Conservation (phyloP, 192 early-diverging fungal species). For the Linnemannia schmuckeri region DNA sequence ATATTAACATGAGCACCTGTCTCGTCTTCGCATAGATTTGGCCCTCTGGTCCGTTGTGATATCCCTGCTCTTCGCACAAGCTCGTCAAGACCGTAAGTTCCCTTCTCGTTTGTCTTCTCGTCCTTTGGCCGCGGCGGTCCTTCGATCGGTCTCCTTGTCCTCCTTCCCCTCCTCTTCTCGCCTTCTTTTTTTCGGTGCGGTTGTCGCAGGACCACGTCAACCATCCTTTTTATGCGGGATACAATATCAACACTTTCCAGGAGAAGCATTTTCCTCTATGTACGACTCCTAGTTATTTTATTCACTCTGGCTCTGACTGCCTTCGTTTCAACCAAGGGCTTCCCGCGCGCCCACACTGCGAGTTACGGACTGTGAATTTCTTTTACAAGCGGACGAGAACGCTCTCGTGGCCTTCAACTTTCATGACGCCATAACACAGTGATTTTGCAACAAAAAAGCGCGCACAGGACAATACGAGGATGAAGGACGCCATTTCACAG, state of each 20-base stretch:
- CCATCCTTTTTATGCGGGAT: background rate
- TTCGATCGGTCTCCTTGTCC: background rate
- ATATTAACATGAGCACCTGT: background rate
- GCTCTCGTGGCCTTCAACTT: background rate
- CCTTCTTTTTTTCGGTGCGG: background rate
- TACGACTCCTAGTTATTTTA: background rate
- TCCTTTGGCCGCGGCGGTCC: background rate
- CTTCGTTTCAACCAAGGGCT: background rate
- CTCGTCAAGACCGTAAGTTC: constrained; percentile 79
- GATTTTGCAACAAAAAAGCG: background rate
- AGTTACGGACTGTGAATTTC: background rate
- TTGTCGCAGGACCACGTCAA: background rate
- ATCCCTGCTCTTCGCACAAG: constrained; percentile 79
- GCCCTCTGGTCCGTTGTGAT: constrained; percentile 87
- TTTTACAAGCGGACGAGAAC: background rate
- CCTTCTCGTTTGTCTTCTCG: background rate
- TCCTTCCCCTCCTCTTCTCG: background rate
- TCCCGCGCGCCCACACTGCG: background rate
- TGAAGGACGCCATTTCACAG: background rate
- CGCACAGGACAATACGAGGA: background rate
- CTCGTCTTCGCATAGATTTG: constrained; percentile 70
- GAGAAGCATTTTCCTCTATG: background rate
- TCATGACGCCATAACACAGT: background rate
- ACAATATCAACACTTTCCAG: background rate
- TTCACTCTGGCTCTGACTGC: background rate